Conservation (phyloP, 768 basidiomycete genomes). For the Kwoniella sp. region DNA sequence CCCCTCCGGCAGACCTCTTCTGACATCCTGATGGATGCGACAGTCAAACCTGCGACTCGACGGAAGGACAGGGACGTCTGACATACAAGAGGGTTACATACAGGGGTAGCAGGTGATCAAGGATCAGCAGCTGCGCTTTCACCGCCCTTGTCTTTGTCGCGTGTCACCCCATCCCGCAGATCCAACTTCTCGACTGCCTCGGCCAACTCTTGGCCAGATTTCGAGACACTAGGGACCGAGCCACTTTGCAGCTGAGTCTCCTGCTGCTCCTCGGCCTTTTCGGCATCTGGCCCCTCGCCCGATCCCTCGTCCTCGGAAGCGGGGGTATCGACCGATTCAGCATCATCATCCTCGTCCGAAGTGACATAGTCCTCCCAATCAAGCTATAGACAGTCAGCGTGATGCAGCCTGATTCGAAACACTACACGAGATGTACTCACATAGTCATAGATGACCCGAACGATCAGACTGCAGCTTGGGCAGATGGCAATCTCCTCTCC, state of each 20-base stretch:
- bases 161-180: too few relatives aligned
- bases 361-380: constrained; percentile 37
- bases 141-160: background rate
- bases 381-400: constrained; percentile 18
- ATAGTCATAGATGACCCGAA: constrained; percentile 89
- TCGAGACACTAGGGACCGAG: too few relatives aligned
- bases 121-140: constrained; percentile 1
- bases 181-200: constrained; percentile 3
- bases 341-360: constrained; percentile 28
- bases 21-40: background rate
- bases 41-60: background rate
- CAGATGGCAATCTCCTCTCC: constrained; percentile 94
- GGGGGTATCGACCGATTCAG: constrained; percentile 50
- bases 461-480: constrained; percentile 90
- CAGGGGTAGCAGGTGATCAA: background rate
- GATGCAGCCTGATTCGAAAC: background rate
- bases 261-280: constrained; percentile 1
- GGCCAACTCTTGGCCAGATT: background rate
- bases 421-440: constrained; percentile 59
- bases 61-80: background rate
- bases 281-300: constrained; percentile 56
- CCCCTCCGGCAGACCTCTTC: constrained; percentile 1
- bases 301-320: constrained; percentile 76
- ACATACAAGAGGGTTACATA: too few relatives aligned
- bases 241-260: background rate